These are phyloP conservation scores for Porcisia deanei DNA, from an alignment of 208 protist species.

Conservation along the genomic window DNA sequence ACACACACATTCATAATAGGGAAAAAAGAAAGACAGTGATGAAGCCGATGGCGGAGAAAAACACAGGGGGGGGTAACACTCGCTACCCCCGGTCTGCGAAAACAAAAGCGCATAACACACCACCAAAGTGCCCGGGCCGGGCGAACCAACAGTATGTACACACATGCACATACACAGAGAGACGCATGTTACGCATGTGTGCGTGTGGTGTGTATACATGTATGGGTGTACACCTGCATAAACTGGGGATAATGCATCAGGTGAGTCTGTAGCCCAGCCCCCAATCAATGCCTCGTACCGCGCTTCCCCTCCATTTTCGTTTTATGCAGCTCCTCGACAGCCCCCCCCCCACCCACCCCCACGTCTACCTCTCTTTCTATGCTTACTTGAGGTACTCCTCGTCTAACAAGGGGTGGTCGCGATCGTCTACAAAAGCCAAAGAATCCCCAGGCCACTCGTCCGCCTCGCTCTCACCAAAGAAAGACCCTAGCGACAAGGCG, in stretches of 20 bases:
- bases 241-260: neutral
- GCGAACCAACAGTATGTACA: neutral
- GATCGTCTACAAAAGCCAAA: constrained; percentile 31
- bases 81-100: neutral
- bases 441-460: constrained; percentile 37
- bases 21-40: neutral
- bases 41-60: neutral
- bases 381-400: constrained; percentile 31
- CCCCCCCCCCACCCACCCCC: neutral
- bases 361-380: neutral
- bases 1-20: neutral
- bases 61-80: neutral
- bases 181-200: too few species aligned
- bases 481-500: constrained; percentile 26
- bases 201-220: neutral
- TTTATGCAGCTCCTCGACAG: neutral
- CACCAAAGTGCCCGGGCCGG: neutral
- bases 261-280: neutral
- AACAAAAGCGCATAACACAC: neutral
- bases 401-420: constrained; percentile 32
- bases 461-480: constrained; percentile 34
- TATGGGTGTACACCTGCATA: neutral
- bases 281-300: neutral
- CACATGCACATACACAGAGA: neutral
- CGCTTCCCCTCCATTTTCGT: too few species aligned